phyloP scores from a whole-genome alignment of 176 grass and related monocot genomes.

The Phoenix dactylifera region DNA sequence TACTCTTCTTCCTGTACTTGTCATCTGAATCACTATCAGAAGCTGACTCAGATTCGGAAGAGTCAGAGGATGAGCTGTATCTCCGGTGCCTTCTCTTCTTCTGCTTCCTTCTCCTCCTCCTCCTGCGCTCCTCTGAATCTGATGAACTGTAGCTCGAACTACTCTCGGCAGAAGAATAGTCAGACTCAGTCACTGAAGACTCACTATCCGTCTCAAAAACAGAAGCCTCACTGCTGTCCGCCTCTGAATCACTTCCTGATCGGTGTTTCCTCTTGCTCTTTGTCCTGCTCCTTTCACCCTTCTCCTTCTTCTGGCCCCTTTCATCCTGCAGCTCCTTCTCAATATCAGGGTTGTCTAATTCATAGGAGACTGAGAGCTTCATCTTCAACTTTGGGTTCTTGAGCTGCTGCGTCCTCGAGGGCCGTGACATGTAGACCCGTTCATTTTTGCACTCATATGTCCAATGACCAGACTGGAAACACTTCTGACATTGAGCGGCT shows the following conservation, averaged over 20 bases:
- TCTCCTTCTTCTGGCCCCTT: conserved; percentile 29
- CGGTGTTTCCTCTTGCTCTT: conserved; percentile 62
- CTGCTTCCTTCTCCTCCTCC: conserved; percentile 43
- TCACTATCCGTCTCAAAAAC: conserved; percentile 57
- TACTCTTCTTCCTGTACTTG: conserved; percentile 41
- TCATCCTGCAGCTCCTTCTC: conserved; percentile 38
- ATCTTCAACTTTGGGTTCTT: conserved; percentile 71
- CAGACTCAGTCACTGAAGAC: conserved; percentile 32
- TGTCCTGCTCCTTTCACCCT: conserved; percentile 16
- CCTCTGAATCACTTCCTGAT: conserved; percentile 39
- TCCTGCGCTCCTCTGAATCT: conserved; percentile 49
- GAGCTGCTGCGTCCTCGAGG: conserved; percentile 52
- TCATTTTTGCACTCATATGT: conserved; percentile 84
- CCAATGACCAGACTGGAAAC: conserved; percentile 72
- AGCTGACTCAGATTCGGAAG: conserved; percentile 34
- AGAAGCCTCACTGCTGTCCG: conserved; percentile 40
- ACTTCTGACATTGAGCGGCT: conserved; percentile 62
- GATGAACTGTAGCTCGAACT: conserved; percentile 64
- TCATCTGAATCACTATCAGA: conserved; percentile 58
- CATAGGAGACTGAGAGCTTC: conserved; percentile 27
- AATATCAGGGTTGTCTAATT: conserved; percentile 55
- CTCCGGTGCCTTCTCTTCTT: conserved; percentile 35
- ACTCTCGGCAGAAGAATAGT: conserved; percentile 45
- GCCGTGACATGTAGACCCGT: conserved; percentile 46
- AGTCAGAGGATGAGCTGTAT: conserved; percentile 37